Percentiles rank a stretch among this genome's conserved stretches.
phyloP scores from a whole-genome alignment of 2,329 filamentous ascomycete species.

The Aspergillus bombycis region DNA sequence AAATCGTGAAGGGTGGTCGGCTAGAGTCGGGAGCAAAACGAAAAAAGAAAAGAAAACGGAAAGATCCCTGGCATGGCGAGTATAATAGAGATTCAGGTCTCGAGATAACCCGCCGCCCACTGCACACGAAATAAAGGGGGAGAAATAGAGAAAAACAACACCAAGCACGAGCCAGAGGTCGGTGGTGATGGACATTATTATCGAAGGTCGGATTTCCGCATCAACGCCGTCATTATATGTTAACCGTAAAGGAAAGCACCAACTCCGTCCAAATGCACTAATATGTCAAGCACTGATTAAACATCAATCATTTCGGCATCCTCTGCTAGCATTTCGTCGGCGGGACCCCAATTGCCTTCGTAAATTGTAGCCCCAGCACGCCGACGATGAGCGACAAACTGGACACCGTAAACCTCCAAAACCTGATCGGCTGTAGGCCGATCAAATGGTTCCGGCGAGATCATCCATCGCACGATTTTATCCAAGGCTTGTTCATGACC shows the following conservation, averaged over 20 bases:
- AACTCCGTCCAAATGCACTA: constrained; percentile 40
- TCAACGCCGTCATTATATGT: constrained; percentile 29
- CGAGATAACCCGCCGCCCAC: background rate
- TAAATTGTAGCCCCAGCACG: constrained; percentile 91
- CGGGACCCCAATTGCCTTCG: constrained; percentile 93
- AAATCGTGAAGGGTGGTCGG: constrained; percentile 9
- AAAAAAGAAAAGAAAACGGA: background rate
- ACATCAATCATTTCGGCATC: constrained; percentile 68
- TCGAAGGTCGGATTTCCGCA: constrained; percentile 21
- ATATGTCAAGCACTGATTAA: constrained; percentile 37
- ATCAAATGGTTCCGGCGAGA: constrained; percentile 70
- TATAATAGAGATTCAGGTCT: constrained; percentile 10
- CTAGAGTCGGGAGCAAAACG: background rate
- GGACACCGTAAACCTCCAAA: constrained; percentile 71
- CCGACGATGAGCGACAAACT: constrained; percentile 77
- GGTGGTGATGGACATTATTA: constrained; percentile 16
- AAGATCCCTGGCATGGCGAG: background rate
- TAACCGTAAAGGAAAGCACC: constrained; percentile 28
- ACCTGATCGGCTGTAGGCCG: constrained; percentile 77
- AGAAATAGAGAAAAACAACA: background rate
- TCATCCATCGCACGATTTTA: constrained; percentile 84
- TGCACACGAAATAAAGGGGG: constrained; percentile 1
- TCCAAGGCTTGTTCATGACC: constrained; percentile 76
- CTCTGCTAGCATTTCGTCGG: constrained; percentile 62
- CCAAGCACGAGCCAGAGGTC: constrained; percentile 8